These are phyloP conservation scores for Ambrosiella xylebori DNA, from an alignment of 2,329 filamentous ascomycete genomes.

Conservation along the genomic window DNA sequence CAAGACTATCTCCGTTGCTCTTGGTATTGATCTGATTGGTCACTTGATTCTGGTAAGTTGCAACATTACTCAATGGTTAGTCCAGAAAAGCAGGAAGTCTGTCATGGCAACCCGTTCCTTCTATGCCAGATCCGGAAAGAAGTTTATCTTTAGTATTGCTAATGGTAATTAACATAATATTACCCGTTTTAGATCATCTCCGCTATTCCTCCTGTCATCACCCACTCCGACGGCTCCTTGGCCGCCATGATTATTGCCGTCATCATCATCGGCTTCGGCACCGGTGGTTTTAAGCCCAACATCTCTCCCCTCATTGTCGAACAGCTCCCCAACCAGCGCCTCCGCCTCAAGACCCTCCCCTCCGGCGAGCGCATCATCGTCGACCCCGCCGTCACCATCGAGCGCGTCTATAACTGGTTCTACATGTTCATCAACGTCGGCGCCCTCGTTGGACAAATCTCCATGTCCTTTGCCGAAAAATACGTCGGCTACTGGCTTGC, in stretches of 20 bases:
- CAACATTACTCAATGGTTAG: too few species aligned
- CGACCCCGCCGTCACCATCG: slow-evolving; percentile 44
- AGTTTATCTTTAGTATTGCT: neutral
- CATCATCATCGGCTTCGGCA: slow-evolving; percentile 38
- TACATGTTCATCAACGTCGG: slow-evolving; percentile 60
- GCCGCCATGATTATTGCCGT: slow-evolving; percentile 46
- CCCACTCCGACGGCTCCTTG: slow-evolving; percentile 36
- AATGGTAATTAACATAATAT: neutral
- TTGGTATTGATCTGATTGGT: slow-evolving; percentile 44
- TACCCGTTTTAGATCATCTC: slow-evolving; percentile 29
- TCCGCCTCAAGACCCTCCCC: slow-evolving; percentile 32
- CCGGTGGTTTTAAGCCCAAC: slow-evolving; percentile 61
- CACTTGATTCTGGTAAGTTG: slow-evolving; percentile 37
- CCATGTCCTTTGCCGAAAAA: slow-evolving; percentile 56
- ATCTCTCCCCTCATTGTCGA: slow-evolving; percentile 51
- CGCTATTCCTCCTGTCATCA: slow-evolving; percentile 45
- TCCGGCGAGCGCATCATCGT: slow-evolving; percentile 47
- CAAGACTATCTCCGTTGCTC: slow-evolving; percentile 47
- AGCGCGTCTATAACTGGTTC: slow-evolving; percentile 51
- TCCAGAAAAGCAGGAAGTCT: too few species aligned
- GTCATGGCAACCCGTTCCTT: neutral
- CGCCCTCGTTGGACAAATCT: slow-evolving; percentile 43
- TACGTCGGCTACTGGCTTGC: slow-evolving; percentile 61
- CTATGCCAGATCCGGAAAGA: neutral
- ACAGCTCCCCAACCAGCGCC: slow-evolving; percentile 40